These are phyloP conservation scores for Xylariaceae sp. DNA, from an alignment of 2,329 filamentous ascomycete species.

Conservation along the genomic window DNA sequence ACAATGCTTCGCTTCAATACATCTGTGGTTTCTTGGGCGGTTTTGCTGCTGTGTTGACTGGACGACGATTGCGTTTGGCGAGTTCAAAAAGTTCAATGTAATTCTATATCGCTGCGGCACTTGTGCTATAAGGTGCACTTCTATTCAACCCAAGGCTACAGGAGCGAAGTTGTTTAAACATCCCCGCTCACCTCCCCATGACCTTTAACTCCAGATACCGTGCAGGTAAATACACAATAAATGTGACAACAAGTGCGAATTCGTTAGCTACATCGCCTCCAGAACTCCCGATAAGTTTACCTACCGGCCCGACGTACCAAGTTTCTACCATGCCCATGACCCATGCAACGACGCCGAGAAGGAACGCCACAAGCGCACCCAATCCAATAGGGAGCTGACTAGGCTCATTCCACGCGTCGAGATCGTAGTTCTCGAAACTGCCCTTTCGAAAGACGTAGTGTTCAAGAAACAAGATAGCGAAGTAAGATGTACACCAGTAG, in stretches of 20 bases:
- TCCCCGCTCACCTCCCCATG: constrained; percentile 39
- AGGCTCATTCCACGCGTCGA: constrained; percentile 52
- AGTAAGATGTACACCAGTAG: constrained; percentile 54
- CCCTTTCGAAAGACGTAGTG: constrained; percentile 52
- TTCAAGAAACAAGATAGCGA: constrained; percentile 50
- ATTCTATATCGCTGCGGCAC: too few species aligned
- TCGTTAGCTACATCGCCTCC: constrained; percentile 56
- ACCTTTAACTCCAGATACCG: constrained; percentile 53
- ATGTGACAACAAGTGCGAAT: constrained; percentile 53
- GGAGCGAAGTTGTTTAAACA: too few species aligned
- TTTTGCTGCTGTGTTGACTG: too few species aligned
- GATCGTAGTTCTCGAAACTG: constrained; percentile 47
- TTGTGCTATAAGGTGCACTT: too few species aligned
- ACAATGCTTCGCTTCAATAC: too few species aligned
- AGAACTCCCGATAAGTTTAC: constrained; percentile 44
- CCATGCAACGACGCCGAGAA: constrained; percentile 45
- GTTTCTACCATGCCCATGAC: constrained; percentile 62
- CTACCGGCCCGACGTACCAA: constrained; percentile 54
- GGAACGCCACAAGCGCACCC: constrained; percentile 47
- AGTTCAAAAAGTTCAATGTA: too few species aligned
- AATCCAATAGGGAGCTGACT: constrained; percentile 46
- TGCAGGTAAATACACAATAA: constrained; percentile 50
- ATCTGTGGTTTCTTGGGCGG: too few species aligned
- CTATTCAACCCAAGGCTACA: too few species aligned
- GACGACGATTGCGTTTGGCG: too few species aligned